Conservation (phyloP, 208 protist genomes). For the Trypanosoma brucei region DNA sequence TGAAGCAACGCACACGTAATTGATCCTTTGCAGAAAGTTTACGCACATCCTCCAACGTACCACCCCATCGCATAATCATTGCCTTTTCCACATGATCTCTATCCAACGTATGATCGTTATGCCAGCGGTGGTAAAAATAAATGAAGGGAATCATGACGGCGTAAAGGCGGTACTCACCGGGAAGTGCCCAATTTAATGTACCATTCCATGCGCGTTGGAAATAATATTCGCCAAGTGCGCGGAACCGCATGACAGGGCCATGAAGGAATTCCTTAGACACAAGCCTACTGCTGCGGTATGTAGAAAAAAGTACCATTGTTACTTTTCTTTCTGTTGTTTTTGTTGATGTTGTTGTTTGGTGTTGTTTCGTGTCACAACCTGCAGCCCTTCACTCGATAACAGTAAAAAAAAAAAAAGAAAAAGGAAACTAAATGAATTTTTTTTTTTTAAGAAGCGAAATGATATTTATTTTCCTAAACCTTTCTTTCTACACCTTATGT, state of each 20-base stretch:
- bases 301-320: constrained; percentile 79
- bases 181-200: constrained; percentile 59
- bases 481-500: too few species aligned
- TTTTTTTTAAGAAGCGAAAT: too few species aligned
- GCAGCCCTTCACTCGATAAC: too few species aligned
- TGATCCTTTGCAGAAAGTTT: constrained; percentile 81
- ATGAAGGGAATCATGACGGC: constrained; percentile 61
- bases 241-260: constrained; percentile 56
- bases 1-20: constrained; percentile 69
- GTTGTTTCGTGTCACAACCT: too few species aligned
- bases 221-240: constrained; percentile 80
- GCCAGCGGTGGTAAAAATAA: constrained; percentile 86
- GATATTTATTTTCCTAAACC: too few species aligned
- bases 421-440: too few species aligned
- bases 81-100: constrained; percentile 71
- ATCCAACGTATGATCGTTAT: constrained; percentile 76
- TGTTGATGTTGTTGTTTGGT: too few species aligned
- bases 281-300: constrained; percentile 73
- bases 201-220: constrained; percentile 79
- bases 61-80: constrained; percentile 84
- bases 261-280: constrained; percentile 64
- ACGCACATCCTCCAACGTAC: constrained; percentile 74
- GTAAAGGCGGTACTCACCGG: constrained; percentile 78
- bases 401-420: too few species aligned
- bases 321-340: constrained; percentile 1